Conservation (phyloP, 257 asterid genomes). For the Sherardia arvensis region DNA sequence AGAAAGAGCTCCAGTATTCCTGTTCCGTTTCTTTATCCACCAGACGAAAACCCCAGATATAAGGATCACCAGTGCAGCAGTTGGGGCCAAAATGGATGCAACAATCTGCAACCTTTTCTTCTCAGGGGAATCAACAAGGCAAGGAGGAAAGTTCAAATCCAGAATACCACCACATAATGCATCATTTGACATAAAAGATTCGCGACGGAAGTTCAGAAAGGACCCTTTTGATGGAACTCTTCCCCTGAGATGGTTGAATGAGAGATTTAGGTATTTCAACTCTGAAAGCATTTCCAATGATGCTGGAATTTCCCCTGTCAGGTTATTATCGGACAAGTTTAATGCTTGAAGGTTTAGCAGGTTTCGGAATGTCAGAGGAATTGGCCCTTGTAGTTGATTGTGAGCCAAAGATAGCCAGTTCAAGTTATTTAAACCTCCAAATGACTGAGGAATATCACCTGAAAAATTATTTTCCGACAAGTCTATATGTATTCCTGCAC, state of each 20-base stretch:
- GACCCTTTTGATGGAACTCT: neutral
- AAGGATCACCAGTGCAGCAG: neutral
- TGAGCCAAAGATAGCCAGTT: neutral
- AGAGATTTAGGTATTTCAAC: neutral
- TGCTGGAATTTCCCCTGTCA: neutral
- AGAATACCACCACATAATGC: slow-evolving; percentile 6
- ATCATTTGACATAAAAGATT: slow-evolving; percentile 1
- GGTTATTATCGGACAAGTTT: neutral
- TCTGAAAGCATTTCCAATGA: neutral
- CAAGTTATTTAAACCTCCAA: neutral
- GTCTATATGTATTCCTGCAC: neutral
- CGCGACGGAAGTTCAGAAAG: neutral
- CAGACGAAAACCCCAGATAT: too few species aligned
- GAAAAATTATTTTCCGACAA: neutral
- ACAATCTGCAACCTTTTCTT: neutral
- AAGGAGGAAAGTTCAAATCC: neutral
- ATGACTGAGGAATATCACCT: neutral
- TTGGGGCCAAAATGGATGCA: neutral
- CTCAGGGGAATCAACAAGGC: neutral
- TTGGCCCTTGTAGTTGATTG: neutral
- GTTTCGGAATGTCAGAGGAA: neutral
- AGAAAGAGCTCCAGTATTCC: too few species aligned
- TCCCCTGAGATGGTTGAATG: slow-evolving; percentile 1
- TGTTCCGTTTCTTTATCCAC: too few species aligned
- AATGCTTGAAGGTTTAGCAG: neutral